Evolutionary conservation across 257 asterid genomes (phyloP).

Genomic region (Solanum arcanum): DNA sequence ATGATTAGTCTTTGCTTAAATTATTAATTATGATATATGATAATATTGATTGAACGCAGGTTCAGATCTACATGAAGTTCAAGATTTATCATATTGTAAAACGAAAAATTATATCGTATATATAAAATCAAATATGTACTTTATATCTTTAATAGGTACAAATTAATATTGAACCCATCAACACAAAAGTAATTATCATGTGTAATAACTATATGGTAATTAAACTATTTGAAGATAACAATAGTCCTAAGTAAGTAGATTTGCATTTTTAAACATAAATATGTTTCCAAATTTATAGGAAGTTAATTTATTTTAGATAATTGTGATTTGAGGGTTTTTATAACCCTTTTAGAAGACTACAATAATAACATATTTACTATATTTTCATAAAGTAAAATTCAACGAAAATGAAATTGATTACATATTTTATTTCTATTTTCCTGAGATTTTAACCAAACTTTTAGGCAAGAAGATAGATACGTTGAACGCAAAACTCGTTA

Average conservation of each 20-base stretch:
- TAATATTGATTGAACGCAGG: not conserved
- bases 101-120: too few species aligned
- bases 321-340: too few species aligned
- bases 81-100: fast-evolving
- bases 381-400: too few species aligned
- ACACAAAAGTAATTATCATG: not conserved
- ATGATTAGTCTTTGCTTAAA: not conserved
- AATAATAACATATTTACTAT: too few species aligned
- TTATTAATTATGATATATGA: not conserved
- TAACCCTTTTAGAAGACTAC: too few species aligned
- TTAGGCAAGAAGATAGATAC: not conserved
- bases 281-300: not conserved
- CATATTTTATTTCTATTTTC: not conserved
- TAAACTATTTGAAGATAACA: not conserved
- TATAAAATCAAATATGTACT: too few species aligned
- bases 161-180: too few species aligned
- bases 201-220: not conserved
- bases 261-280: not conserved
- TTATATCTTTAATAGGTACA: too few species aligned
- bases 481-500: not conserved
- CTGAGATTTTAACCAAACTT: not conserved
- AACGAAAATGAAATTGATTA: fast-evolving
- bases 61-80: too few species aligned
- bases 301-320: not conserved
- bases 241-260: not conserved